Evolutionary conservation across 192 early-diverging fungal genomes (phyloP).

Genomic region (Podila minutissima): DNA sequence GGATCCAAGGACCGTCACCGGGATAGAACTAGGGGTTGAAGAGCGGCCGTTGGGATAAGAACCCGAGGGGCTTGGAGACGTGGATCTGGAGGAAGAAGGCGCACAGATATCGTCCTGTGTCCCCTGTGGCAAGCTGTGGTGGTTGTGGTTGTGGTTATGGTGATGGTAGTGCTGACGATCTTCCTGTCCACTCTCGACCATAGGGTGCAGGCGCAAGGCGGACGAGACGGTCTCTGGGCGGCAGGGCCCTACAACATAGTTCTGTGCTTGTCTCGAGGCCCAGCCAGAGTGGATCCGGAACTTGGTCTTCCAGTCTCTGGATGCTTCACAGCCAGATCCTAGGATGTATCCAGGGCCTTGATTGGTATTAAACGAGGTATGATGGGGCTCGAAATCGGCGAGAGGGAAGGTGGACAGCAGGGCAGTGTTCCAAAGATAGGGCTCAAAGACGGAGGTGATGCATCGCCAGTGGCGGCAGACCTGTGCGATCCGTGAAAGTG

Average conservation of each 20-base stretch:
- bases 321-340: background rate
- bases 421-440: constrained; percentile 16
- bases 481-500: background rate
- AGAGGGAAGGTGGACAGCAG: constrained; percentile 10
- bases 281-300: constrained; percentile 15
- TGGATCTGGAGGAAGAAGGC: background rate
- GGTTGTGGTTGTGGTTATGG: constrained; percentile 2
- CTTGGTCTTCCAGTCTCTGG: constrained; percentile 7
- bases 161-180: background rate
- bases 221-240: background rate
- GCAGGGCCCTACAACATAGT: constrained; percentile 1
- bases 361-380: background rate
- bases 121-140: background rate
- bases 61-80: background rate
- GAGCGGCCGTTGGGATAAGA: background rate
- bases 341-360: background rate
- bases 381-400: background rate
- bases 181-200: background rate
- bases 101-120: background rate
- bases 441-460: constrained; percentile 4
- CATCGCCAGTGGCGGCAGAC: constrained; percentile 10
- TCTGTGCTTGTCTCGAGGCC: background rate
- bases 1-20: too few relatives aligned
- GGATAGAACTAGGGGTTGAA: too few relatives aligned
- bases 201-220: background rate